Conservation (phyloP, 2,329 filamentous ascomycete genomes). For the Claviceps pusilla region DNA sequence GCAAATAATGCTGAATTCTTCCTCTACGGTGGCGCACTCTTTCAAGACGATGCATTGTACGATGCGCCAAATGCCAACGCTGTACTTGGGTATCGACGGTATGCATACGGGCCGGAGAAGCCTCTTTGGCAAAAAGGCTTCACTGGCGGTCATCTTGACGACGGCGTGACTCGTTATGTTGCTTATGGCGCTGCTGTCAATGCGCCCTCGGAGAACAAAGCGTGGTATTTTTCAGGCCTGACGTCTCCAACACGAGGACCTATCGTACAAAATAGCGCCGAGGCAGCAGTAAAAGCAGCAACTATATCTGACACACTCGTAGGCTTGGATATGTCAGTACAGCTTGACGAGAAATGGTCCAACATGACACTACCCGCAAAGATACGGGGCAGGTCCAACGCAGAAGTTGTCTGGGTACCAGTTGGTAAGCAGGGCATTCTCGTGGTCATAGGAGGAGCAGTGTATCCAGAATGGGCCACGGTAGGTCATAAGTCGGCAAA, state of each 20-base stretch:
- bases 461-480: constrained; percentile 36
- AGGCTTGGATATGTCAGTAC: constrained; percentile 41
- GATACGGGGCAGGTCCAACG: constrained; percentile 42
- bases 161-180: constrained; percentile 42
- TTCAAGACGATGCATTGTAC: constrained; percentile 20
- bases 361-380: constrained; percentile 37
- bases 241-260: constrained; percentile 33
- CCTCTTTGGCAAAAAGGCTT: constrained; percentile 30
- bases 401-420: constrained; percentile 60
- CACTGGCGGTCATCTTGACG: constrained; percentile 23
- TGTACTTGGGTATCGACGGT: constrained; percentile 36
- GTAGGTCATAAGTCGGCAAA: constrained; percentile 14
- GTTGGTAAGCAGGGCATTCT: constrained; percentile 63
- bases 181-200: constrained; percentile 49
- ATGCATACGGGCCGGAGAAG: constrained; percentile 33
- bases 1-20: constrained; percentile 49
- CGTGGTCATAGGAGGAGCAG: constrained; percentile 62
- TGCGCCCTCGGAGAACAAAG: constrained; percentile 54
- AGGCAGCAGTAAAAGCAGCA: constrained; percentile 23
- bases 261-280: constrained; percentile 25
- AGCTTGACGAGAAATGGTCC: constrained; percentile 36
- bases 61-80: constrained; percentile 25
- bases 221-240: constrained; percentile 57
- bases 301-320: constrained; percentile 42
- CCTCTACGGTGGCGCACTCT: constrained; percentile 44